These are phyloP conservation scores for Lachnellula suecica DNA, from an alignment of 2,329 filamentous ascomycete species.

Conservation along the genomic window DNA sequence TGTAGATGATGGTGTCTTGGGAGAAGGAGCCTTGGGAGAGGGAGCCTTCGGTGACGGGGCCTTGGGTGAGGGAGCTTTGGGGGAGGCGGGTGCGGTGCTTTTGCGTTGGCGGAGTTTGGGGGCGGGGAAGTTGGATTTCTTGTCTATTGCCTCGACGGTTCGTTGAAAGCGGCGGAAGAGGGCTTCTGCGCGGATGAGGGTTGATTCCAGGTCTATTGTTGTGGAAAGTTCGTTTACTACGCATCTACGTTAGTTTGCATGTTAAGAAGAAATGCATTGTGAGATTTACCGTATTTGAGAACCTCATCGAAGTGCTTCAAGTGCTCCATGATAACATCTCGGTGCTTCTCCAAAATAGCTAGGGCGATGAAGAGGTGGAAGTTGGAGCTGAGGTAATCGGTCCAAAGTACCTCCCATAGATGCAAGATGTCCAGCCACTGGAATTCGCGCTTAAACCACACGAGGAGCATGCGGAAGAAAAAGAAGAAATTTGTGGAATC, in stretches of 20 bases:
- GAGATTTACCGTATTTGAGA: conserved; percentile 79
- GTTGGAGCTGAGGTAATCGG: conserved; percentile 81
- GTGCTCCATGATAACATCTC: conserved; percentile 95
- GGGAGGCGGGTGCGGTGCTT: conserved; percentile 9
- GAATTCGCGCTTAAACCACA: conserved; percentile 99
- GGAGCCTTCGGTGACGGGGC: background rate
- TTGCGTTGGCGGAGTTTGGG: conserved; percentile 40
- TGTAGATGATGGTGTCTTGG: background rate
- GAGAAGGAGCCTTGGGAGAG: background rate
- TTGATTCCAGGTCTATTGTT: conserved; percentile 86
- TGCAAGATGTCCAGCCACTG: conserved; percentile 82
- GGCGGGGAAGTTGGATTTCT: conserved; percentile 80
- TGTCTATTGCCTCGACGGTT: conserved; percentile 87
- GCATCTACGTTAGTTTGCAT: background rate
- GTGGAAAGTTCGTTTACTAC: conserved; percentile 91
- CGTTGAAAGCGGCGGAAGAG: conserved; percentile 87
- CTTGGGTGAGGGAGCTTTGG: background rate
- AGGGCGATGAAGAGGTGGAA: conserved; percentile 95
- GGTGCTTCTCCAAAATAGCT: conserved; percentile 91
- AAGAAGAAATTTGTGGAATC: conserved; percentile 99
- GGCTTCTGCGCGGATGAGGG: conserved; percentile 81
- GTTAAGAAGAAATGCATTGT: background rate
- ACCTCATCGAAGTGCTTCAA: conserved; percentile 95
- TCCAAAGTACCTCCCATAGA: conserved; percentile 94
- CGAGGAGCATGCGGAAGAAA: conserved; percentile 98